Evolutionary conservation across 2,329 filamentous ascomycete genomes (phyloP).

Genomic region (Alternaria brassicae): DNA sequence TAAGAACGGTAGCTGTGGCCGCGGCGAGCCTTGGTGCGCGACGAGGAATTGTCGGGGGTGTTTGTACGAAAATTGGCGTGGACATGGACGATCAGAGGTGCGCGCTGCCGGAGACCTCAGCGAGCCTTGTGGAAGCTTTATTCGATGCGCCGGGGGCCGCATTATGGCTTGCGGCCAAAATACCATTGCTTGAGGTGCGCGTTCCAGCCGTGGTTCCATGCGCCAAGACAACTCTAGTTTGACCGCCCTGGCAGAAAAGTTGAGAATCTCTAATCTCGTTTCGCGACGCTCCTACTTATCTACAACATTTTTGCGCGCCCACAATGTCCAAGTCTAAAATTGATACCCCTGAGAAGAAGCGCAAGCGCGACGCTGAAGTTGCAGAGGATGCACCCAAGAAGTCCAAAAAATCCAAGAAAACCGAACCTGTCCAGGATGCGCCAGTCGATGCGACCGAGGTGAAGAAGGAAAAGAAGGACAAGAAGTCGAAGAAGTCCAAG

Average conservation of each 20-base stretch:
- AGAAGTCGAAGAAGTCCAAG: conserved; percentile 34
- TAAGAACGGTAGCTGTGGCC: conserved; percentile 72
- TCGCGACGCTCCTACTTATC: conserved; percentile 18
- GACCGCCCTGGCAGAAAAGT: conserved; percentile 32
- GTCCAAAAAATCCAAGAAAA: conserved; percentile 42
- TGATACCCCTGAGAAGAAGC: conserved; percentile 41
- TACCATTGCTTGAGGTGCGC: conserved; percentile 15
- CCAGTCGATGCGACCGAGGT: conserved; percentile 22
- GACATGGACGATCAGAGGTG: conserved; percentile 28
- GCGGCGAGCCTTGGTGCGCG: conserved; percentile 52
- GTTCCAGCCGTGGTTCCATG: conserved; percentile 21
- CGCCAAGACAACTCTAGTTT: conserved; percentile 22
- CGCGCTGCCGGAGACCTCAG: conserved; percentile 28
- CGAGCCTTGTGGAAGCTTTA: conserved; percentile 37
- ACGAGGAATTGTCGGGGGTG: conserved; percentile 60
- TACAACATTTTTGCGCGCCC: conserved; percentile 14
- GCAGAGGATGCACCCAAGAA: conserved; percentile 38
- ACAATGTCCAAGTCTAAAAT: conserved; percentile 33
- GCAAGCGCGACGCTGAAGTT: conserved; percentile 43
- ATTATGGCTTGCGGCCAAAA: conserved; percentile 32
- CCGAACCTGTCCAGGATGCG: conserved; percentile 25
- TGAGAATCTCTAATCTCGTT: conserved; percentile 31
- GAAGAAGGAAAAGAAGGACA: conserved; percentile 30
- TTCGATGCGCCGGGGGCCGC: conserved; percentile 37
- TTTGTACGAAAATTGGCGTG: conserved; percentile 67